Percentiles rank a stretch among this genome's conserved stretches.
These are phyloP conservation scores for Ogataea hybrid DNA, from an alignment of 1,139 yeast species.

Conservation along the genomic window DNA sequence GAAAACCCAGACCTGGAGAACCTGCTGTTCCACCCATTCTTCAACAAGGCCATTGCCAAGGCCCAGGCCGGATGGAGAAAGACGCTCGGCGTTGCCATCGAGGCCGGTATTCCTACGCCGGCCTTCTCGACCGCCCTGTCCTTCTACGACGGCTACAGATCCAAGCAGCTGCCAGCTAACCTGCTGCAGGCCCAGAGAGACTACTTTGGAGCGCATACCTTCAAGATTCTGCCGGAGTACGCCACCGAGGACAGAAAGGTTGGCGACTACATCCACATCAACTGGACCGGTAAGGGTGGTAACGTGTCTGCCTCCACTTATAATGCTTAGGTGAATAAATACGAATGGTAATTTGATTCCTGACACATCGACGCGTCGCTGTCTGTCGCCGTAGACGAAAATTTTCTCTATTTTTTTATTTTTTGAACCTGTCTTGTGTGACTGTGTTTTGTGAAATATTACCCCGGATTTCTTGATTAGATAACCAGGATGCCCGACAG, in stretches of 20 bases:
- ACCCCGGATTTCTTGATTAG: slow-evolving; percentile 23
- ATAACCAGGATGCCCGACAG: slow-evolving; percentile 19
- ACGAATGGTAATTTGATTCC: no score
- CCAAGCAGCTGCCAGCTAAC: slow-evolving; percentile 94
- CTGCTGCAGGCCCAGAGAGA: slow-evolving; percentile 99
- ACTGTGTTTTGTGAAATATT: slow-evolving; percentile 28
- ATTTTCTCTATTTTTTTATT: slow-evolving; percentile 10
- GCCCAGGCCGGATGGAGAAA: slow-evolving; percentile 98
- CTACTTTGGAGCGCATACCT: slow-evolving; percentile 99
- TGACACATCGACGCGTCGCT: slow-evolving; percentile 5
- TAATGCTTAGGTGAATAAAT: slow-evolving; percentile 58
- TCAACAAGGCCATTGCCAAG: slow-evolving; percentile 83
- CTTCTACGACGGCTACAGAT: slow-evolving; percentile 99
- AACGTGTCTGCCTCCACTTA: slow-evolving; percentile 93
- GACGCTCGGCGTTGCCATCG: slow-evolving; percentile 73
- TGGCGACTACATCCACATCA: slow-evolving; percentile 85
- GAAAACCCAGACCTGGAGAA: slow-evolving; percentile 91
- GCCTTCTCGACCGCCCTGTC: slow-evolving; percentile 96
- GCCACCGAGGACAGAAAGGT: slow-evolving; percentile 75
- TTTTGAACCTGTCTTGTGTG: slow-evolving; percentile 19
- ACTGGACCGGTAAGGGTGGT: slow-evolving; percentile 99
- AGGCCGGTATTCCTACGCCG: slow-evolving; percentile 93
- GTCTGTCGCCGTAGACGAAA: neutral
- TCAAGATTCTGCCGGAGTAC: slow-evolving; percentile 86
- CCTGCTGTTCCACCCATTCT: slow-evolving; percentile 94